phyloP scores from a whole-genome alignment of 148 eudicot species.

The Tetragonia tetragonoides region DNA sequence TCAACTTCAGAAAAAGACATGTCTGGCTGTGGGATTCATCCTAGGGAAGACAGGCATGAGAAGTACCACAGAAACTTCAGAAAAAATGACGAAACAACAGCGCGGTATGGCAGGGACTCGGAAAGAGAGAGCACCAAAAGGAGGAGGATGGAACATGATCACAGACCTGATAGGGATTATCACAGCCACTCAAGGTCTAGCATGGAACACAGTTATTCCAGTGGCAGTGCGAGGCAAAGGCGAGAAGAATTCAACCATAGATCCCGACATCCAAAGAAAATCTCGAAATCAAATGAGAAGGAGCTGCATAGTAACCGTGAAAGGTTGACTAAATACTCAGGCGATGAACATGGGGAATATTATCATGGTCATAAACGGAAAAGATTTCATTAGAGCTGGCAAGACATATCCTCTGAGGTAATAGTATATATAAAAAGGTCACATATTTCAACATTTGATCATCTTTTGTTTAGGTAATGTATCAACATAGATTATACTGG shows the following conservation, averaged over 20 bases:
- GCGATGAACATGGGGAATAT: conserved; percentile 38
- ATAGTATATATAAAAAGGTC: conserved; percentile 42
- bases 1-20: conserved; percentile 40
- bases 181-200: conserved; percentile 30
- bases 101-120: conserved; percentile 31
- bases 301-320: conserved; percentile 30
- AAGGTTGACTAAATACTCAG: conserved; percentile 32
- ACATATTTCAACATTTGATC: conserved; percentile 18
- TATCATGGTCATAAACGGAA: conserved; percentile 42
- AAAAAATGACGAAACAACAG: conserved; percentile 30
- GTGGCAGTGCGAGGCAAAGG: conserved; percentile 26
- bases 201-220: conserved; percentile 33
- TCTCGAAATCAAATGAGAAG: conserved; percentile 23
- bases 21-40: conserved; percentile 26
- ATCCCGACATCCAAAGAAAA: conserved; percentile 30
- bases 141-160: conserved; percentile 33
- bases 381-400: conserved; percentile 40
- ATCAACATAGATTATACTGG: conserved; percentile 23
- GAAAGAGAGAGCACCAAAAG: conserved; percentile 24
- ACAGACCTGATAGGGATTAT: conserved; percentile 26
- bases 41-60: conserved; percentile 33
- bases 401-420: conserved; percentile 40
- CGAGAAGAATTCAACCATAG: conserved; percentile 29
- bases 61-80: conserved; percentile 28
- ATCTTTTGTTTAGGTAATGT: conserved; percentile 25